Conservation (phyloP, 2,329 filamentous ascomycete genomes). For the Fusarium armeniacum region DNA sequence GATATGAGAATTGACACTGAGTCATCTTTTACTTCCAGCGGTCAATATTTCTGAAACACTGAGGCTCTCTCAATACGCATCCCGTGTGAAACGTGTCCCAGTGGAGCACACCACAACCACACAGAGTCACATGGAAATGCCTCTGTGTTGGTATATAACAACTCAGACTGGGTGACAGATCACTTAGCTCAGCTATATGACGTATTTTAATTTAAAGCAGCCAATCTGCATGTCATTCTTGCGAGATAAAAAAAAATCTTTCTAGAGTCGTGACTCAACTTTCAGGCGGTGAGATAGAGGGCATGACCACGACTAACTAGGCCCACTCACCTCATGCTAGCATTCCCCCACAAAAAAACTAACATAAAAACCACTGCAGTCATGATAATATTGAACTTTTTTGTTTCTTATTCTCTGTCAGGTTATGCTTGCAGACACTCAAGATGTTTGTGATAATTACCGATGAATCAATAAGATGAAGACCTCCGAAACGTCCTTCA, state of each 20-base stretch:
- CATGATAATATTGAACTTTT: neutral
- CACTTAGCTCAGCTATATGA: neutral
- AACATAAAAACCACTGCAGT: neutral
- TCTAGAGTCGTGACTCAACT: neutral
- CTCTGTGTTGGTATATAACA: neutral
- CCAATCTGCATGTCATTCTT: constrained; percentile 3
- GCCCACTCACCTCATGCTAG: neutral
- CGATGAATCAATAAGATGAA: no score
- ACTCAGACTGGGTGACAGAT: neutral
- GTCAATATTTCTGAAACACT: no score
- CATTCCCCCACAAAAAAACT: constrained; percentile 7
- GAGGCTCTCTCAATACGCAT: neutral
- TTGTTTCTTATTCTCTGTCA: neutral
- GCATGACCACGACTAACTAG: constrained; percentile 1
- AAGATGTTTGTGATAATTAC: neutral
- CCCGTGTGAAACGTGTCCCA: neutral
- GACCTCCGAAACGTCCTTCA: neutral
- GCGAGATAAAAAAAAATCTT: neutral
- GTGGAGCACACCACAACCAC: neutral
- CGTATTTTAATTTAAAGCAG: rapidly evolving
- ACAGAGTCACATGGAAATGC: neutral
- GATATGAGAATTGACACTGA: no score
- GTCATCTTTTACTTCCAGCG: no score
- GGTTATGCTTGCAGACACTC: neutral
- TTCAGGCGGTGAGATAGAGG: constrained; percentile 5